A percentile compares a stretch with the other conserved stretches of the same genome.
Conservation (phyloP, 2,329 filamentous ascomycete species). For the Fusarium nodosum region DNA sequence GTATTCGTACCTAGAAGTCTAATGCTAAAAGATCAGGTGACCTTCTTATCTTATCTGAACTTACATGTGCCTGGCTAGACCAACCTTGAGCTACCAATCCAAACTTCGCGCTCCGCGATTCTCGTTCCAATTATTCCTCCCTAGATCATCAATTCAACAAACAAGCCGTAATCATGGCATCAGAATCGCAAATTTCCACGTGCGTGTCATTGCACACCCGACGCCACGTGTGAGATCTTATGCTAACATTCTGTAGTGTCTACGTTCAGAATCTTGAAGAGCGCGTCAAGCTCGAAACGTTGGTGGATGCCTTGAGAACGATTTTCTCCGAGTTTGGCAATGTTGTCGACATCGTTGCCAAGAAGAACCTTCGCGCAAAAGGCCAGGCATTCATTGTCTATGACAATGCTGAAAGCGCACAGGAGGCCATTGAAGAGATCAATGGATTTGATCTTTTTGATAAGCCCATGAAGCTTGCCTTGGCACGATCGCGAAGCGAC, state of each 20-base stretch:
- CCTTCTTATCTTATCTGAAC: not conserved
- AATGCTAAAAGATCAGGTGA: not conserved
- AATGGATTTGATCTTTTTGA: slow-evolving; percentile 94
- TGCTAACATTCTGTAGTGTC: slow-evolving; percentile 65
- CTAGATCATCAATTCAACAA: not conserved
- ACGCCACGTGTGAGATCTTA: slow-evolving; percentile 58
- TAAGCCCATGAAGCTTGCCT: slow-evolving; percentile 87
- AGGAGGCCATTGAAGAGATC: slow-evolving; percentile 85
- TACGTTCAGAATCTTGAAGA: slow-evolving; percentile 91
- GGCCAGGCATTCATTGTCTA: slow-evolving; percentile 97
- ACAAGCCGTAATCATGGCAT: slow-evolving; percentile 52
- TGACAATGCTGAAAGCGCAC: slow-evolving; percentile 82
- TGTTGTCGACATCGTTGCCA: slow-evolving; percentile 86
- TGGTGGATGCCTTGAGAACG: slow-evolving; percentile 79
- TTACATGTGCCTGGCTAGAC: not conserved
- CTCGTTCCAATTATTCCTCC: not conserved
- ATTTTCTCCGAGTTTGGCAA: slow-evolving; percentile 92
- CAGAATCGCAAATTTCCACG: slow-evolving; percentile 69
- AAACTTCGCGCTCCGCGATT: not conserved
- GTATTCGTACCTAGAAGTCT: not conserved
- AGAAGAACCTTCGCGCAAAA: slow-evolving; percentile 90
- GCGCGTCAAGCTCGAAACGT: slow-evolving; percentile 82
- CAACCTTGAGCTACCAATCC: not conserved
- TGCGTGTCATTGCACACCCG: slow-evolving; percentile 80
- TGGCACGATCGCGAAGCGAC: slow-evolving; percentile 87